phyloP scores from a whole-genome alignment of 1,139 yeast genomes.

The Hansenula sp. region DNA sequence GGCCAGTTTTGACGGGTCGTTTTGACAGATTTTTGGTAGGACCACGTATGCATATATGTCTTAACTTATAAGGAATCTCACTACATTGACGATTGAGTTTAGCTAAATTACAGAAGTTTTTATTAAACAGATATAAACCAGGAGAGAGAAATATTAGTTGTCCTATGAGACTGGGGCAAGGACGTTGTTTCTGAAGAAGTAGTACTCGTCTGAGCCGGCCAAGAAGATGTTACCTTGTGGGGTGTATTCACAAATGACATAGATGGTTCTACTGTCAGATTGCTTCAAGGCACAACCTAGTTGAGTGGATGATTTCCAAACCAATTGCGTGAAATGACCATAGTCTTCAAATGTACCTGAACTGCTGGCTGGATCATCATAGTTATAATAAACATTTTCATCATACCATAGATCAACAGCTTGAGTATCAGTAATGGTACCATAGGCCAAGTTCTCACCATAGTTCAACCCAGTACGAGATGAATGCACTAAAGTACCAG shows the following conservation, averaged over 20 bases:
- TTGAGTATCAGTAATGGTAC: conserved; percentile 44
- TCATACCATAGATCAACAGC: conserved; percentile 65
- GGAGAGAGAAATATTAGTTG: background rate
- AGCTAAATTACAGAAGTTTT: too few species aligned
- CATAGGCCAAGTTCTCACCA: conserved; percentile 63
- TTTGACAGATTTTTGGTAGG: background rate
- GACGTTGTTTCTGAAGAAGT: conserved; percentile 51
- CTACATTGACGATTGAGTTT: too few species aligned
- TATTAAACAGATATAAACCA: background rate
- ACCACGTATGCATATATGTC: too few species aligned
- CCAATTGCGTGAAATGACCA: conserved; percentile 68
- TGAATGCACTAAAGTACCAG: conserved; percentile 55
- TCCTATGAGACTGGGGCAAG: conserved; percentile 27
- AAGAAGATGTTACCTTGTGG: conserved; percentile 58
- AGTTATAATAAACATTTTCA: conserved; percentile 53
- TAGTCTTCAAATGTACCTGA: conserved; percentile 31
- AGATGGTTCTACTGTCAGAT: conserved; percentile 41
- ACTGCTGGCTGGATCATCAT: conserved; percentile 38
- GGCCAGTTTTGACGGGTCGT: too few species aligned
- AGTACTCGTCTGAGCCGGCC: conserved; percentile 24
- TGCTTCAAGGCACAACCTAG: conserved; percentile 52
- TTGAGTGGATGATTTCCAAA: conserved; percentile 55
- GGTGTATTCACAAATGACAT: conserved; percentile 66
- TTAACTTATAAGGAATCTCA: too few species aligned
- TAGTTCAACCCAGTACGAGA: conserved; percentile 45